Evolutionary conservation across 129 eudicot species (phyloP), one percentile per base, ranked within the genome.

Genomic region (Helichrysum umbraculigerum): DNA sequence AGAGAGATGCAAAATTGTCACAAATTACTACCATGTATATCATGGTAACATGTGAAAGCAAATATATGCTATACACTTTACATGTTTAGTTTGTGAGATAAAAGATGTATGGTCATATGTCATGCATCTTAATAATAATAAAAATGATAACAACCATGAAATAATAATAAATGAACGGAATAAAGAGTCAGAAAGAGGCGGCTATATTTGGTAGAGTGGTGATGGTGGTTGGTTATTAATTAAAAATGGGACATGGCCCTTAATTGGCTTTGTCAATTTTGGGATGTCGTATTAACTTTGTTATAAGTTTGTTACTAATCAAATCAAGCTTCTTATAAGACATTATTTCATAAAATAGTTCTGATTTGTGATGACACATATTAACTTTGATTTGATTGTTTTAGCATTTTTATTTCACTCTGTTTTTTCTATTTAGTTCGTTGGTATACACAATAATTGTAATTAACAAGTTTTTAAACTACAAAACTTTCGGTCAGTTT

Each of bases 171-270:
- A 61, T 61, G 34, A 61, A 29, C 14, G 30, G 5, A 63, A 63
- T 6, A 28, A 61, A 28, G 32, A 28, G 68, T 63, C 68, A 63
- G 68, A 28, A 63, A 63, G 68, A 63, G 68, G 21, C 37, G 68
- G 68, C 68, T 63, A 63, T 30, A 63, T 63, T 63, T 63, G 68
- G 68, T 63, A 42, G 0, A 15, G 9, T 29, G 30, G 68, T 63
- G 68, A 63, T 63, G 68, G 42, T 63, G 17, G 68, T 63, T 63
- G 19, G 20, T 63, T 63, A 63, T 28, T 63, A 25, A 25, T 25
- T 25, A 25, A 25, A 25, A 29, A 25, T 62, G 68, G 39, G 41
- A 29, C 68, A 63, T 6, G 37, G 37, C 37, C 37, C 37, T 34
- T 35, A 35, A 6, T 6, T 14, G 68, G 68, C 21, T 29, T 63